Conservation (phyloP, 129 eudicot species). For the Escallonia herrerae region DNA sequence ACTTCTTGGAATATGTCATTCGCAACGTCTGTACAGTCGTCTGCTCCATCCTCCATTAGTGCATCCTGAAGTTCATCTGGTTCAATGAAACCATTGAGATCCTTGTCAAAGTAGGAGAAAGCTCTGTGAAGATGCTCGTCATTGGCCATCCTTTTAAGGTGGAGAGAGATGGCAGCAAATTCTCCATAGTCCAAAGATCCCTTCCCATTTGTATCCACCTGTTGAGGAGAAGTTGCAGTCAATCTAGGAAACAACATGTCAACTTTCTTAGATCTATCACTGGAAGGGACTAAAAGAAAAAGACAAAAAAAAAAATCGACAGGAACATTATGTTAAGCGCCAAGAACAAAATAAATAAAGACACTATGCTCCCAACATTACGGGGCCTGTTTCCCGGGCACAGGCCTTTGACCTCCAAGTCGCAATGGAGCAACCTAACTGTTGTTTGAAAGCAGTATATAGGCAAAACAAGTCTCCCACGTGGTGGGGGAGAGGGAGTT, state of each 20-base stretch:
- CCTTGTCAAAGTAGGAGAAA: constrained; percentile 84
- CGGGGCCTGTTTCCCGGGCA: too few species aligned
- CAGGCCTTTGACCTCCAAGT: too few species aligned
- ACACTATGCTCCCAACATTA: too few species aligned
- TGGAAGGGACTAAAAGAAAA: too few species aligned
- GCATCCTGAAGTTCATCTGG: constrained; percentile 71
- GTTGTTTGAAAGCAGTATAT: too few species aligned
- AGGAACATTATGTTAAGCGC: too few species aligned
- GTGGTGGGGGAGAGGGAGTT: too few species aligned
- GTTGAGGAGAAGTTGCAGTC: not conserved
- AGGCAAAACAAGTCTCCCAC: too few species aligned
- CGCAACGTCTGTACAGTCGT: constrained; percentile 59
- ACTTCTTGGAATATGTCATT: constrained; percentile 94
- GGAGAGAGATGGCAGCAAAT: constrained; percentile 76
- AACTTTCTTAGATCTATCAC: too few species aligned
- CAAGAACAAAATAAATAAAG: too few species aligned
- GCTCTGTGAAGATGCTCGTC: constrained; percentile 91
- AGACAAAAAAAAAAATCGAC: too few species aligned
- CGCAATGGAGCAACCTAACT: too few species aligned
- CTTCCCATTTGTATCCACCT: constrained; percentile 81
- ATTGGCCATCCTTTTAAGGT: constrained; percentile 71
- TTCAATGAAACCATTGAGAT: constrained; percentile 73
- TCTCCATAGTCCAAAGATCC: constrained; percentile 87
- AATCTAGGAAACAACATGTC: not conserved
- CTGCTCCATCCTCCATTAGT: constrained; percentile 78